A percentile compares a stretch with the other conserved stretches of the same genome.
These are phyloP conservation scores for Penicillium sp. DNA, from an alignment of 2,329 filamentous ascomycete genomes.

Conservation along the genomic window DNA sequence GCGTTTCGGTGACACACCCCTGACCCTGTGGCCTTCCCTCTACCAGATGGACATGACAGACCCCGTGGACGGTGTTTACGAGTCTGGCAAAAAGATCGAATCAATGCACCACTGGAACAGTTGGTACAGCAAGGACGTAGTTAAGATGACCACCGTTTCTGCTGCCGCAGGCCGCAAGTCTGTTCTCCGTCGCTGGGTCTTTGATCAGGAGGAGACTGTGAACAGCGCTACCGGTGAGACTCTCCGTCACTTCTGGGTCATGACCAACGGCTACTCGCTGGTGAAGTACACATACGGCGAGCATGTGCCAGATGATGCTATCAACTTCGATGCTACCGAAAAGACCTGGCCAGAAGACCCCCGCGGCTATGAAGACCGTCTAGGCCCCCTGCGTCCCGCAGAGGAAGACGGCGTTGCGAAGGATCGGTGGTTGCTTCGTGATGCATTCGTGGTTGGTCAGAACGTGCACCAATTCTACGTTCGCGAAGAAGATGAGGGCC, in stretches of 20 bases:
- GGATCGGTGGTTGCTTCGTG: constrained; percentile 36
- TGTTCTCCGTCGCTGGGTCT: constrained; percentile 39
- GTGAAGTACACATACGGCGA: constrained; percentile 36
- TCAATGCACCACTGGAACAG: constrained; percentile 40
- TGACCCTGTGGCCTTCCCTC: constrained; percentile 37
- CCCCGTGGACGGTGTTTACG: constrained; percentile 36
- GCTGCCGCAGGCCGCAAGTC: constrained; percentile 36
- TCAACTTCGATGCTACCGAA: constrained; percentile 38
- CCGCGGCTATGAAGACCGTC: constrained; percentile 33
- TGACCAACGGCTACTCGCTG: constrained; percentile 40
- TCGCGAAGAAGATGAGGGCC: constrained; percentile 33
- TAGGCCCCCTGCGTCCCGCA: constrained; percentile 35
- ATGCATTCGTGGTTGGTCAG: constrained; percentile 34
- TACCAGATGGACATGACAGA: constrained; percentile 41
- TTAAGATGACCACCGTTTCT: constrained; percentile 38
- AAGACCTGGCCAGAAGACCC: constrained; percentile 40
- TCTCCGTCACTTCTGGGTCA: constrained; percentile 35
- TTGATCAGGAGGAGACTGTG: constrained; percentile 34
- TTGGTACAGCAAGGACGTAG: constrained; percentile 40
- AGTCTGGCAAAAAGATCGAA: constrained; percentile 38
- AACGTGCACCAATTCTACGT: constrained; percentile 39
- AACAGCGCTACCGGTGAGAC: constrained; percentile 30
- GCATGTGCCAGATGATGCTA: constrained; percentile 31
- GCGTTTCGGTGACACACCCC: constrained; percentile 31
- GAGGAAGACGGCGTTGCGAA: constrained; percentile 35